These are phyloP conservation scores for Xeromyces bisporus DNA, from an alignment of 495 filamentous ascomycete genomes.

Conservation along the genomic window DNA sequence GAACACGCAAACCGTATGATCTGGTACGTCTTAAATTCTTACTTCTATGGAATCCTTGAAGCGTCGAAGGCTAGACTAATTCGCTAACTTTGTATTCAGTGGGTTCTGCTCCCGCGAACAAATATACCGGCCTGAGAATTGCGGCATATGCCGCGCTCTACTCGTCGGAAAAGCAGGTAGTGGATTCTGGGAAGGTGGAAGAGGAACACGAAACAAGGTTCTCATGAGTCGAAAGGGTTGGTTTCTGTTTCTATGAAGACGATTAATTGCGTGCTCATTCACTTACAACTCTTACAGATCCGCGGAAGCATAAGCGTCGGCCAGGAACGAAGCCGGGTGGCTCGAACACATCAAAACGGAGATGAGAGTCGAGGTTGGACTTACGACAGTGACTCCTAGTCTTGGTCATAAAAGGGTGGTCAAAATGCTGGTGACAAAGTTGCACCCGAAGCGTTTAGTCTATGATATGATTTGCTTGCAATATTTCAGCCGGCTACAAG, in stretches of 20 bases:
- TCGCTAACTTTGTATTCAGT: no score
- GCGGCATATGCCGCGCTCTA: conserved; percentile 54
- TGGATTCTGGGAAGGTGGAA: conserved; percentile 88
- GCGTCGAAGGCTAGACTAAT: no score
- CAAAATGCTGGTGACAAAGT: no score
- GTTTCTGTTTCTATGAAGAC: not conserved
- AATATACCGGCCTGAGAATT: conserved; percentile 66
- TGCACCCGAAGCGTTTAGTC: no score
- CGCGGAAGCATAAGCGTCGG: conserved; percentile 48
- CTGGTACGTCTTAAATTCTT: conserved; percentile 31
- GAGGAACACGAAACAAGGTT: conserved; percentile 55
- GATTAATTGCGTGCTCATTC: not conserved
- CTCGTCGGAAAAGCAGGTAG: conserved; percentile 53
- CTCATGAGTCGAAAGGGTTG: conserved; percentile 53
- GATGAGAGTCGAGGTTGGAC: no score
- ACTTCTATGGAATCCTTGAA: not conserved
- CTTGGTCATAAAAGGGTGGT: no score
- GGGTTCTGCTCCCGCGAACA: conserved; percentile 72
- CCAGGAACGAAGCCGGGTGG: conserved; percentile 17
- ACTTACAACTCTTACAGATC: conserved; percentile 26
- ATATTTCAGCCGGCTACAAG: no score
- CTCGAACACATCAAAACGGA: conserved; percentile 17
- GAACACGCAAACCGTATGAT: conserved; percentile 86
- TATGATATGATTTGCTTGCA: no score
- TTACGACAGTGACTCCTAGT: no score